Base-by-base conservation (phyloP, 1,284 basidiomycete genomes). In the Earliella scabrosa region DNA sequence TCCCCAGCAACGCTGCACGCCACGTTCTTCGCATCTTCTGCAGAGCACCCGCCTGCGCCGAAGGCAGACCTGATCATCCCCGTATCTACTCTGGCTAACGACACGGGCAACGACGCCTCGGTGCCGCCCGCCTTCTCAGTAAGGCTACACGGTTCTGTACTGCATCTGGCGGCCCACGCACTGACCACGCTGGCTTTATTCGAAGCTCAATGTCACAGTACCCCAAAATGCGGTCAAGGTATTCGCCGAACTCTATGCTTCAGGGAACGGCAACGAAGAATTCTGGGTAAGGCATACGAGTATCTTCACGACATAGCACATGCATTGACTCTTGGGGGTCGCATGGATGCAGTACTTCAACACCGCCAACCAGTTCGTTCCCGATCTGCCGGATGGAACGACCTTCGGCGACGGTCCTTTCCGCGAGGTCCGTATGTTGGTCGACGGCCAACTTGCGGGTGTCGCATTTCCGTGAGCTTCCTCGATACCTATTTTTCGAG, bases 381-480 rank as follows among this genome's bases (percentile, higher is more conserved):
- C 67, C 5, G 73, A 79, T 56, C 71, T 92, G 8, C 88, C 88
- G 2, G 43, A 70, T 6, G 82, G 74, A 4, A 81, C 77, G 26
- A 81, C 81, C 4, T 79, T 77, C 51, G 82, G 80, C 0, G 79
- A 85, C 59, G 89, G 88, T 1, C 85, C 92, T 2, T 93, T 92
- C 78, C 80, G 91, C 32, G 92, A 94, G 71, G 84, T 93, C 16
- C 83, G 90, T 47, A 69, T 94, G 45, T 75, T 88, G n/a, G 81
- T 93, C 7, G 92, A 94, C 60, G 87, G 85, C 1, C 73, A 75
- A 62, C 75, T 94, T 9, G 90, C 90, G 8, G 92, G 92, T 2
- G 81, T 84, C 18, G 88, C 81, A 2, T 87, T 90, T 69, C 92
- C 92, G 9, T 93, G 59, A 27, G 67, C 50, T 7, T n/a, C 7